Percentiles rank a stretch among this genome's conserved stretches.
These are phyloP conservation scores for Coccomyxa sp. DNA, from an alignment of 139 green algal species.

Conservation along the genomic window DNA sequence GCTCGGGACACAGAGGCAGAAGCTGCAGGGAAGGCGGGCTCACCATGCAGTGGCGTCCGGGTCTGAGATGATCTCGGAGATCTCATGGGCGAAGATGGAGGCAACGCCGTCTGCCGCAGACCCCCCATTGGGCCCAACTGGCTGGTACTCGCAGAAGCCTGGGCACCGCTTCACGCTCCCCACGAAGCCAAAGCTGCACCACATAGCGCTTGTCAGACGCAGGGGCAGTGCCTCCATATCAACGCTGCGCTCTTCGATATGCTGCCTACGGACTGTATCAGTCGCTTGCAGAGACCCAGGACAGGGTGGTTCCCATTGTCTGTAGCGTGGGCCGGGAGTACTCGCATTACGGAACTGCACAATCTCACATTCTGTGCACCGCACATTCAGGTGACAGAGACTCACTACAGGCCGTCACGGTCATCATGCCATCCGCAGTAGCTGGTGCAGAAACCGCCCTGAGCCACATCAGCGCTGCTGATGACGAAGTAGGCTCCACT, in stretches of 20 bases:
- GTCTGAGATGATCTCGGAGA: constrained; percentile 1
- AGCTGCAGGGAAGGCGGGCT: background rate
- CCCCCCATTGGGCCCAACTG: background rate
- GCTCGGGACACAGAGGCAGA: too few relatives aligned
- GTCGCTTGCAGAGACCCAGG: too few relatives aligned
- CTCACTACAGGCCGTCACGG: background rate
- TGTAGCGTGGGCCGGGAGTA: too few relatives aligned
- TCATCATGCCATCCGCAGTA: constrained; percentile 8
- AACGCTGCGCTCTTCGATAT: background rate
- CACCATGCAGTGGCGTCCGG: background rate
- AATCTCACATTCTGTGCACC: background rate
- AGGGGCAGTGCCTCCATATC: background rate
- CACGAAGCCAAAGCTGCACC: background rate
- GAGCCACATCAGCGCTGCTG: background rate
- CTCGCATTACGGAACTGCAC: background rate
- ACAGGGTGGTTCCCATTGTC: too few relatives aligned
- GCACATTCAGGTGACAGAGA: background rate
- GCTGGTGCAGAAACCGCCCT: background rate
- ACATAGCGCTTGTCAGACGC: too few relatives aligned
- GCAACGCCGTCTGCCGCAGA: background rate
- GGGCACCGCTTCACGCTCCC: background rate
- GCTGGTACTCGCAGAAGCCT: background rate
- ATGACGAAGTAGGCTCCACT: background rate
- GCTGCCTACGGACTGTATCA: background rate
- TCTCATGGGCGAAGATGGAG: background rate